Base-by-base conservation (phyloP, 106 monocot genomes). In the Acanthochlamys bracteata region DNA sequence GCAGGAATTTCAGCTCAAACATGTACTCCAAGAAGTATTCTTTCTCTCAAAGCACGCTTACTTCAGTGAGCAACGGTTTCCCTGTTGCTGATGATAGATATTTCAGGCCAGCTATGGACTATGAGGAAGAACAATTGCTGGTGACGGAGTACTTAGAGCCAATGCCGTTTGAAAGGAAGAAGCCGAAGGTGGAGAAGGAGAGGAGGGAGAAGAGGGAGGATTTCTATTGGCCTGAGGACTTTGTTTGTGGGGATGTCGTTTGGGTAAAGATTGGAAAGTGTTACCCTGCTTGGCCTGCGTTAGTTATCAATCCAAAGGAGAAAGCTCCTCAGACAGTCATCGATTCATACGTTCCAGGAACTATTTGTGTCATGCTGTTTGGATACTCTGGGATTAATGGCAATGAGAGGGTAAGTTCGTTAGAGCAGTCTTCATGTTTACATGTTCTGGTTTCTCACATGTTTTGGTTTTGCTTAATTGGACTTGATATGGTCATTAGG, bases 351-450 rank as follows among this genome's bases (percentile, higher is more conserved):
- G 55, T 88, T 46, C 73, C 90, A 4, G 76, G 88, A 15, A 70
- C 91, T 33, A 43, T 83, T 23, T 99, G 92, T 43, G 92, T 99
- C 9, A 92, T 92, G 92, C 86, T 86, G 46, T 82, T 99, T 59
- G 86, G 92, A 1, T 86, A 75, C 71, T 81, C 88, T 14, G 60
- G 75, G 16, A 73, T 74, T 33, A 33, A 6, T 64, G 85, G 85
- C 10, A 71, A 83, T 27, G 71, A 79, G 55, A 83, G 92, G 89
- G 98, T 98, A 86, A 45, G 6, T 33, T 33, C 33, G 39, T 17
- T 33, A 4, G 39, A 51, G 51, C 51, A 51, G 15, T 61, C 7
- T 41, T 7, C 40, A 40, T 61, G 16, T 41, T 61, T 61, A 42
- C 0, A 66, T 25, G 53, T 74, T 68, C 13, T 17, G 16, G 33